phyloP scores from a whole-genome alignment of 192 early-diverging fungal genomes.

The Jimgerdemannia flammicorona region DNA sequence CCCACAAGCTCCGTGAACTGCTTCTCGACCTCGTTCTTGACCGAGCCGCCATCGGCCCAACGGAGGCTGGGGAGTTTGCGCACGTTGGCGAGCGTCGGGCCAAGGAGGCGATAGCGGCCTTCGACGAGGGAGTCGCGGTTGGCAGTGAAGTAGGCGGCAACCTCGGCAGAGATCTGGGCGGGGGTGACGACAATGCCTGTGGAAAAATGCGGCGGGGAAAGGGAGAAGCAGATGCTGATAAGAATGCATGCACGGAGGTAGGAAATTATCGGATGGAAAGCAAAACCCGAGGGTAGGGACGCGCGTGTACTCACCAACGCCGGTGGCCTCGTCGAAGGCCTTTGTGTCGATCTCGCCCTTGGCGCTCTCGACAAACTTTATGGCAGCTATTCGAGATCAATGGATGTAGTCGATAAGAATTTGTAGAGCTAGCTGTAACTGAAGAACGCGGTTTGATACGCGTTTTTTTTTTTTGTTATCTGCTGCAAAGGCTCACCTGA shows the following conservation, averaged over 20 bases:
- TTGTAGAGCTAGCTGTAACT: not conserved
- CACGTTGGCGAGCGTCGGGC: slow-evolving; percentile 69
- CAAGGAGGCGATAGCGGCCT: slow-evolving; percentile 85
- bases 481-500: slow-evolving; percentile 45
- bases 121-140: slow-evolving; percentile 68
- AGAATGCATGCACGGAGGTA: slow-evolving; percentile 1
- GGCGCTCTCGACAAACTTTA: slow-evolving; percentile 76
- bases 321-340: slow-evolving; percentile 83
- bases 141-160: slow-evolving; percentile 60
- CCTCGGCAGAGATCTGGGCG: slow-evolving; percentile 65
- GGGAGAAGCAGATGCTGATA: not conserved
- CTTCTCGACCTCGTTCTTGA: slow-evolving; percentile 88
- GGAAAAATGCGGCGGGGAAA: no score
- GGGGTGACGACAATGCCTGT: slow-evolving; percentile 80
- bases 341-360: slow-evolving; percentile 55
- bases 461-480: not conserved
- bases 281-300: not conserved
- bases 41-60: slow-evolving; percentile 87
- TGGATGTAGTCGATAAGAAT: not conserved
- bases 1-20: slow-evolving; percentile 84
- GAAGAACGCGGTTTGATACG: not conserved
- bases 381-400: slow-evolving; percentile 60
- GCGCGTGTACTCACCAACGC: slow-evolving; percentile 69
- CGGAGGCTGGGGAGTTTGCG: slow-evolving; percentile 63
- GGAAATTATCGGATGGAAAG: not conserved